A percentile compares a stretch with the other conserved stretches of the same genome.
Conservation (phyloP, 2,329 filamentous ascomycete species). For the Pseudocercospora musae region DNA sequence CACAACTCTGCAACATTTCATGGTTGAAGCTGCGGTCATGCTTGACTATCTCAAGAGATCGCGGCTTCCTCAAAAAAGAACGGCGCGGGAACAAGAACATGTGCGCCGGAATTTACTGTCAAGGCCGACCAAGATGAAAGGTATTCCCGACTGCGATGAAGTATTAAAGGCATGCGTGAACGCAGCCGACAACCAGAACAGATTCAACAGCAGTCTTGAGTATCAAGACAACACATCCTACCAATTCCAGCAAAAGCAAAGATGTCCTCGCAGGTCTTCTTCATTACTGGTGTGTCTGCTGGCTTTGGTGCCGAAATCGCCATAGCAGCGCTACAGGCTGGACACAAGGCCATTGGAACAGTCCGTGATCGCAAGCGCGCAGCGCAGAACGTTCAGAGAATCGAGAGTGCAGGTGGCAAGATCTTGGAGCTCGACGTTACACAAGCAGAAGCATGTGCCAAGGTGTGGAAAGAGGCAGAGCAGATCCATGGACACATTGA, state of each 20-base stretch:
- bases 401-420: conserved; percentile 14
- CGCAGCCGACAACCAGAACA: not conserved
- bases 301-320: conserved; percentile 22
- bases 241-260: not conserved
- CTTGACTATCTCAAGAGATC: not conserved
- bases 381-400: not conserved
- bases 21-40: not conserved
- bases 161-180: not conserved
- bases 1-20: not conserved
- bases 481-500: conserved; percentile 7
- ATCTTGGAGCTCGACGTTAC: conserved; percentile 2
- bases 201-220: not conserved
- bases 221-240: not conserved
- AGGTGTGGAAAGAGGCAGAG: conserved; percentile 2
- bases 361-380: conserved; percentile 15
- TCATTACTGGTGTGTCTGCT: conserved; percentile 22
- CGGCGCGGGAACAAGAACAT: not conserved
- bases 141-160: not conserved
- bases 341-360: conserved; percentile 20
- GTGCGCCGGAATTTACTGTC: not conserved
- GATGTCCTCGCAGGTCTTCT: conserved; percentile 2
- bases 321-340: conserved; percentile 14
- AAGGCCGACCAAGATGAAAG: not conserved
- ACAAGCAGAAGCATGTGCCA: not conserved
- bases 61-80: not conserved